phyloP scores from a whole-genome alignment of 305 asterid species.

The Salvia sclarea region DNA sequence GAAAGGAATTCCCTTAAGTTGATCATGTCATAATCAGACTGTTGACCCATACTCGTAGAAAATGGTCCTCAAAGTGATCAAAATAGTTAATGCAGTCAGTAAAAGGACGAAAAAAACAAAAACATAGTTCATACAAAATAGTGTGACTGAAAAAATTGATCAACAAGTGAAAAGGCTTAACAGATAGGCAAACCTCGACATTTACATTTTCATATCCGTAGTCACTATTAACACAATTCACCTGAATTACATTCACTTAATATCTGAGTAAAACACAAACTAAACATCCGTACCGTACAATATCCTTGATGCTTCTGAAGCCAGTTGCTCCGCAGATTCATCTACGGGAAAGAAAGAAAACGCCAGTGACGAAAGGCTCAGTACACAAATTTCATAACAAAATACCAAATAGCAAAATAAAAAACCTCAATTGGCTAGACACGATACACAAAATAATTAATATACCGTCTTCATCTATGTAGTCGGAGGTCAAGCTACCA shows the following conservation, averaged over 20 bases:
- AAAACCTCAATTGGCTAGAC: constrained; percentile 15
- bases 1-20: neutral
- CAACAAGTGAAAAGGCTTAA: constrained; percentile 2
- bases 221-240: constrained; percentile 5
- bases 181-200: constrained; percentile 23
- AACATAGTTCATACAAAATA: constrained; percentile 1
- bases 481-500: constrained; percentile 42
- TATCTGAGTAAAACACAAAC: constrained; percentile 18
- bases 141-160: neutral
- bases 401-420: neutral
- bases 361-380: neutral
- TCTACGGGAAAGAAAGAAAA: constrained; percentile 32
- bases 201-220: constrained; percentile 22
- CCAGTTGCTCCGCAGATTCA: constrained; percentile 47
- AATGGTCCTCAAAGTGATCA: constrained; percentile 16
- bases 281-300: constrained; percentile 40
- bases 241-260: neutral
- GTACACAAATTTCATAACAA: neutral
- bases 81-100: constrained; percentile 2
- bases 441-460: constrained; percentile 6
- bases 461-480: constrained; percentile 47
- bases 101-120: neutral
- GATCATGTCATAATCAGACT: constrained; percentile 11
- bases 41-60: neutral
- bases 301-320: constrained; percentile 40